A percentile compares a stretch with the other conserved stretches of the same genome.
phyloP scores from a whole-genome alignment of 768 basidiomycete species.

The Tricholoma terreum region DNA sequence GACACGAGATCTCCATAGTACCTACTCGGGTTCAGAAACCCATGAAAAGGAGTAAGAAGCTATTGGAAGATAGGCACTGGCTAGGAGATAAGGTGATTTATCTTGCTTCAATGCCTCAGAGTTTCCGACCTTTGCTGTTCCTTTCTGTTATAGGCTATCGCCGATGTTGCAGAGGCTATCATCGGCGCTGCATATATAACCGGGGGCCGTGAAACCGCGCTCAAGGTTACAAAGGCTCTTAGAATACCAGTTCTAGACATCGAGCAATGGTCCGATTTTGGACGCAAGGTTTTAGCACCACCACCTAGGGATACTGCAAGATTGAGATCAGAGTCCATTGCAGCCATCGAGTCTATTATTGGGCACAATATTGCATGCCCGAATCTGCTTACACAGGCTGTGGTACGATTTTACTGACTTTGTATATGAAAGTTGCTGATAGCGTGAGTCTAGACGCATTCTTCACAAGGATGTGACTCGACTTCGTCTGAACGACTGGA shows the following conservation, averaged over 20 bases:
- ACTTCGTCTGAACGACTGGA: constrained; percentile 74
- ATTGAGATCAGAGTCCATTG: constrained; percentile 45
- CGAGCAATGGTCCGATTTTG: constrained; percentile 73
- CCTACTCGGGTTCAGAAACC: constrained; percentile 8
- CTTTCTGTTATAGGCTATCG: constrained; percentile 52
- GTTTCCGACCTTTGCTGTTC: constrained; percentile 1
- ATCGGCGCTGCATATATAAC: constrained; percentile 79
- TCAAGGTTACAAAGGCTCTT: constrained; percentile 62
- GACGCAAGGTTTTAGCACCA: constrained; percentile 41
- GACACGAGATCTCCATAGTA: not conserved
- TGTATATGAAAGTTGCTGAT: not conserved
- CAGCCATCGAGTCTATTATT: constrained; percentile 60
- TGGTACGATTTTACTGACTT: constrained; percentile 45
- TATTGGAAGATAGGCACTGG: constrained; percentile 41
- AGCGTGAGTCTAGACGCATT: constrained; percentile 58
- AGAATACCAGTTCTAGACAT: constrained; percentile 62
- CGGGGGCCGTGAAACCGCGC: constrained; percentile 65
- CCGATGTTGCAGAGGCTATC: constrained; percentile 83
- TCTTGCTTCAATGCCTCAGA: not conserved
- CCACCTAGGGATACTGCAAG: constrained; percentile 42
- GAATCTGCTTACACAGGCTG: constrained; percentile 65
- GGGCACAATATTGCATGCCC: constrained; percentile 61
- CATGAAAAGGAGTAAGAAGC: constrained; percentile 34
- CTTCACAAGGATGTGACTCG: constrained; percentile 54
- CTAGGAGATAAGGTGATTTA: constrained; percentile 72